Percentiles rank a stretch among this genome's conserved stretches.
Conservation (phyloP, 805 yeast genomes). For the Candida maltosa region DNA sequence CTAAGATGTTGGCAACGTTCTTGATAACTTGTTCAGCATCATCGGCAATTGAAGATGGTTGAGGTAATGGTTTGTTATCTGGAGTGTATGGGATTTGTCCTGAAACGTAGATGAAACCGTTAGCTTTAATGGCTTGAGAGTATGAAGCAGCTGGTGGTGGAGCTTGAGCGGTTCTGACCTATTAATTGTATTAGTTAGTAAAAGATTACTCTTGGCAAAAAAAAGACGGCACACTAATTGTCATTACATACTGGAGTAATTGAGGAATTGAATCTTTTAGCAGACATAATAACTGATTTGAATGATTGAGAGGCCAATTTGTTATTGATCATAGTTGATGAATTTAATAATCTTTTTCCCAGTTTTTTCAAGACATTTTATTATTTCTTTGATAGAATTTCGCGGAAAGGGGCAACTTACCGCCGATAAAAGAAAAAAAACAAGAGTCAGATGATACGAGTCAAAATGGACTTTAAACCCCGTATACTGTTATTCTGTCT, state of each 20-base stretch:
- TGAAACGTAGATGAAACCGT: conserved; percentile 79
- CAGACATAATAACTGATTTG: conserved; percentile 18
- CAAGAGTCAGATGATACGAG: no score
- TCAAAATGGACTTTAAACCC: no score
- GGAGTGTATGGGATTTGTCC: conserved; percentile 94
- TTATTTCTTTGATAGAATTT: no score
- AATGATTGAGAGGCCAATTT: conserved; percentile 15
- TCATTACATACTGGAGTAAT: conserved; percentile 28
- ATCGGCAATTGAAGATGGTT: conserved; percentile 60
- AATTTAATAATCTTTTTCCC: no score
- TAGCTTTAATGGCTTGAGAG: conserved; percentile 92
- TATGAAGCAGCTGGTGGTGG: conserved; percentile 98
- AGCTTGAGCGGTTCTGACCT: conserved; percentile 70
- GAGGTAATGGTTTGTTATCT: conserved; percentile 75
- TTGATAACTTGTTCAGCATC: conserved; percentile 73
- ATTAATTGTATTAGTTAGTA: conserved; percentile 13
- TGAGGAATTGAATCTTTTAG: conserved; percentile 23
- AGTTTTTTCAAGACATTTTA: no score
- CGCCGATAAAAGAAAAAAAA: no score
- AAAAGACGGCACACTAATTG: neutral
- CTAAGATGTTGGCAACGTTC: conserved; percentile 69
- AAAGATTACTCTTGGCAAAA: neutral
- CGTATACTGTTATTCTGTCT: no score
- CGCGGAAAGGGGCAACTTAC: no score
- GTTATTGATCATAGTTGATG: conserved; percentile 19